phyloP scores from a whole-genome alignment of 352 stramenopile genomes.

The Pythium scleroteichum region DNA sequence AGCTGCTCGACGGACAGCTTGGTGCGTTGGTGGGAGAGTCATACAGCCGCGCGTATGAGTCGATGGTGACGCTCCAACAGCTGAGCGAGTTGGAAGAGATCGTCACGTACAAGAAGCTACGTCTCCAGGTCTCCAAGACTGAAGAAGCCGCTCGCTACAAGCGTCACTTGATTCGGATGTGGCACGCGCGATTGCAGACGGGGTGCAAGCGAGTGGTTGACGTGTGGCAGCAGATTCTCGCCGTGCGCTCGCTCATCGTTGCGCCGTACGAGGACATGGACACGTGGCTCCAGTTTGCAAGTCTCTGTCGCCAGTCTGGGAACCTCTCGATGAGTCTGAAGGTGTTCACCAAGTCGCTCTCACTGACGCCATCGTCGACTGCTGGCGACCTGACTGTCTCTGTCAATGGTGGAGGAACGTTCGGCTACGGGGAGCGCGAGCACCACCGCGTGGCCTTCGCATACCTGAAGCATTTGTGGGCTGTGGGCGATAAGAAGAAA shows the following conservation, averaged over 20 bases:
- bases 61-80: conserved; percentile 97
- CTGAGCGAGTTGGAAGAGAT: conserved; percentile 96
- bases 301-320: conserved; percentile 90
- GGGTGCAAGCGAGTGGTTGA: conserved; percentile 91
- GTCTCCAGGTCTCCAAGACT: conserved; percentile 60
- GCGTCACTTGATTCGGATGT: conserved; percentile 86
- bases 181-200: conserved; percentile 69
- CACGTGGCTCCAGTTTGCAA: conserved; percentile 94
- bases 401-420: conserved; percentile 25
- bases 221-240: conserved; percentile 96
- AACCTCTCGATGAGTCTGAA: conserved; percentile 88
- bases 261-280: conserved; percentile 89
- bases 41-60: conserved; percentile 97
- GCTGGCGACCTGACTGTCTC: conserved; percentile 12
- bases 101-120: conserved; percentile 81
- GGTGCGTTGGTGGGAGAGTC: conserved; percentile 97
- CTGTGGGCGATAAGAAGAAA: conserved; percentile 83
- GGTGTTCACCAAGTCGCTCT: conserved; percentile 82
- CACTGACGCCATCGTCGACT: conserved; percentile 43
- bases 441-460: conserved; percentile 73
- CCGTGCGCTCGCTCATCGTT: conserved; percentile 93
- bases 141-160: conserved; percentile 81
- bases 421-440: conserved; percentile 87
- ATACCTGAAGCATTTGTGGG: conserved; percentile 83
- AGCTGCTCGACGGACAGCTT: conserved; percentile 95